Evolutionary conservation across 169 alveolate species (phyloP).

Genomic region (Eimeria necatrix): DNA sequence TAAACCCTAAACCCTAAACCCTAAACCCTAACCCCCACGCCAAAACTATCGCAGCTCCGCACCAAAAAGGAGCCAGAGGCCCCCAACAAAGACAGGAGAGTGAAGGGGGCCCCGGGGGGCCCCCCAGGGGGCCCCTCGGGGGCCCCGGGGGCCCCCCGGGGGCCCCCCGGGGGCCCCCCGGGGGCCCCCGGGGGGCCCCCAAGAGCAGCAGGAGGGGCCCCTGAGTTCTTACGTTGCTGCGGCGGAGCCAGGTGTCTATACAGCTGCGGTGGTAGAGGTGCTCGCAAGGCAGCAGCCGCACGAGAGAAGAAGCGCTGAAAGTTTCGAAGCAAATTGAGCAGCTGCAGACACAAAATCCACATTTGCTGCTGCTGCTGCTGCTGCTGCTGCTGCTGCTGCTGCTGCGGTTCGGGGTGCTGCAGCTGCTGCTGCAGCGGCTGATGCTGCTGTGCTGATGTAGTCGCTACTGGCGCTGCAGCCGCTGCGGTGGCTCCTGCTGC

Average conservation of each 20-base stretch:
- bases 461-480: too few relatives aligned
- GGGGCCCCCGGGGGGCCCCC: too few relatives aligned
- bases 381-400: neutral
- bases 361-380: neutral
- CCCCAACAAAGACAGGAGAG: neutral
- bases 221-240: conserved; percentile 18
- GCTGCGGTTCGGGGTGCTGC: neutral
- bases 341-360: neutral
- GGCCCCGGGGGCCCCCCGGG: too few relatives aligned
- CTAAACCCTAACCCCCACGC: too few relatives aligned
- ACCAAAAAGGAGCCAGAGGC: neutral
- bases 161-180: too few relatives aligned
- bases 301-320: neutral
- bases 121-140: too few relatives aligned
- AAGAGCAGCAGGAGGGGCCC: too few relatives aligned
- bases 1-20: too few relatives aligned
- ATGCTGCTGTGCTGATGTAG: neutral
- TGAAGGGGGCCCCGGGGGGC: too few relatives aligned
- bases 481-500: too few relatives aligned
- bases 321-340: conserved; percentile 59
- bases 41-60: too few relatives aligned
- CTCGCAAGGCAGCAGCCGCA: conserved; percentile 58
- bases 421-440: neutral
- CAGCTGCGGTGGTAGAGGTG: conserved; percentile 36
- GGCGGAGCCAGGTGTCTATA: conserved; percentile 31